Evolutionary conservation across 768 basidiomycete species (phyloP).

Genomic region (Coprinopsis marcescibilis): DNA sequence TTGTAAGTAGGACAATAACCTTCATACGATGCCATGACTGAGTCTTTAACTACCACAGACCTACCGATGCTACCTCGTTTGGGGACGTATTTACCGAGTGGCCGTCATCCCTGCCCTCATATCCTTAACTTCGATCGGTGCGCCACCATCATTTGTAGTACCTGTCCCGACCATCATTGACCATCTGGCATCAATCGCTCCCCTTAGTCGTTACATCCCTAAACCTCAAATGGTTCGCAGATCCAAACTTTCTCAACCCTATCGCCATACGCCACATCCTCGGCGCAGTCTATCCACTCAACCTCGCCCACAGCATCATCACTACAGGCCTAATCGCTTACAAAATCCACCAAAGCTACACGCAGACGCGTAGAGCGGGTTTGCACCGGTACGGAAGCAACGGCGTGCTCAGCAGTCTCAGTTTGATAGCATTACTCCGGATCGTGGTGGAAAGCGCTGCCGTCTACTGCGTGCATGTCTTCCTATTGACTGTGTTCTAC

Average conservation of each 20-base stretch:
- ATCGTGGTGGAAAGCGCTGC: constrained; percentile 9
- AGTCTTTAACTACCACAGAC: background rate
- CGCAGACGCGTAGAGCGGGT: background rate
- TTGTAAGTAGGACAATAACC: background rate
- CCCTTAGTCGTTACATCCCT: background rate
- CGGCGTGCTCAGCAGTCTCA: background rate
- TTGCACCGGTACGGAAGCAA: background rate
- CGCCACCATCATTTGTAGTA: background rate
- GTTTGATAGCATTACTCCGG: background rate
- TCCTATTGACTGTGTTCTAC: background rate
- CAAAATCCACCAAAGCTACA: background rate
- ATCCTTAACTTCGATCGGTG: background rate
- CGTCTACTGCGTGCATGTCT: background rate
- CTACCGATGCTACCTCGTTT: constrained; percentile 5
- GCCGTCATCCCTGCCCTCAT: background rate
- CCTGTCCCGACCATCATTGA: background rate
- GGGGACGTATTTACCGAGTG: background rate
- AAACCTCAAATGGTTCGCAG: constrained; percentile 1
- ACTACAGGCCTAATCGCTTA: constrained; percentile 5
- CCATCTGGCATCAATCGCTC: background rate
- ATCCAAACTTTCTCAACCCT: background rate
- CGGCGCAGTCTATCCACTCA: background rate
- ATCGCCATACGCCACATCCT: background rate
- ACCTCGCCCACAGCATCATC: constrained; percentile 4
- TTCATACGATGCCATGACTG: background rate